Evolutionary conservation across 2,329 filamentous ascomycete genomes (phyloP), one percentile per base, ranked within the genome.

Genomic region (Diaporthe aspalathi): DNA sequence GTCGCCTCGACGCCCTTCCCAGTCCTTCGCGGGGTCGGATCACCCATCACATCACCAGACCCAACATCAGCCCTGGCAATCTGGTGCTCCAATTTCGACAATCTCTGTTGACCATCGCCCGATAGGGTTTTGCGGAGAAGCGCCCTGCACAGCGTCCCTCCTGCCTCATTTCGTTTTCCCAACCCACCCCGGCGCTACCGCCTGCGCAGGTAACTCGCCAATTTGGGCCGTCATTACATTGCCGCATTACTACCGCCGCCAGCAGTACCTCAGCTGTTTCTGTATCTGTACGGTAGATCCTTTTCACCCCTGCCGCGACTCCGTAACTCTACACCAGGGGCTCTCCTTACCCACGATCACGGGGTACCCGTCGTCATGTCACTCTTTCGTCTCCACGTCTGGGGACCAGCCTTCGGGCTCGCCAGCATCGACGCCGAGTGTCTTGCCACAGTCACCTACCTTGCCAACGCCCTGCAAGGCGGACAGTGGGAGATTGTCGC

Each of bases 391-490:
- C 89, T 99, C 72, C 93, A 97, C 82, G 88, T 97, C 78, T 97
- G 95, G 92, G 95, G 95, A 63, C 91, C 94, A 68, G 95, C 93
- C 50, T 97, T 97, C 80, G 91, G 91, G 50, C 89, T 98, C 54
- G 92, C 95, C 17, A 98, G 96, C 53, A 92, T 98, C 77, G 95
- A 98, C 78, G 87, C 95, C 56, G 93, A 97, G 84, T 98, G 95
- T 79, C 89, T 97, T 73, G 95, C 95, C 35, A 87, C 92, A 53
- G 90, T 97, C 75, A 90, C 93, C 67, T 95, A 95, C 79, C 86
- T 97, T 70, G 88, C 89, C 73, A 85, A 89, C 76, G 87, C 87
- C 71, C 84, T 93, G 29, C 87, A 88, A 45, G 79, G 82, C 70
- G 82, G 84, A 60, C 79, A 79, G 56, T 97, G 93, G 92, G 85